These are phyloP conservation scores for Penicillium occitanis DNA, from an alignment of 2,329 filamentous ascomycete species.

Conservation along the genomic window DNA sequence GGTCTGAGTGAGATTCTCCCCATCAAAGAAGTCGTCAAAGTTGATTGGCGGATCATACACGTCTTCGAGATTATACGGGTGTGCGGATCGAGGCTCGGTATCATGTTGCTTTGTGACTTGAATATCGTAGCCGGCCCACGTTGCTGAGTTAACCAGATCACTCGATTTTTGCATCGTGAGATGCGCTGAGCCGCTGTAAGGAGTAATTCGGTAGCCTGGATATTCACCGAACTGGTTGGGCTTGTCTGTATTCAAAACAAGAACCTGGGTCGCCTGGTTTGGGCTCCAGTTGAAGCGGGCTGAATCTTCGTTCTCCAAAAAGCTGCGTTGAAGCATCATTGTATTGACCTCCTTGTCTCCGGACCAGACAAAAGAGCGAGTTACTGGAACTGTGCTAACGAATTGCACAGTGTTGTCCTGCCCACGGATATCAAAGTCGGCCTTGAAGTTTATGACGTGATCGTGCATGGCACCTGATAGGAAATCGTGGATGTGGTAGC, in stretches of 20 bases:
- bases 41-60: conserved; percentile 40
- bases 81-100: conserved; percentile 41
- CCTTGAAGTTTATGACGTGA: background rate
- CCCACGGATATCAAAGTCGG: background rate
- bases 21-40: conserved; percentile 48
- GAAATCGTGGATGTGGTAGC: background rate
- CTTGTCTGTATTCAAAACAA: background rate
- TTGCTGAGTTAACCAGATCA: background rate
- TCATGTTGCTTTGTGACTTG: conserved; percentile 42
- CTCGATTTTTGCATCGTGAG: background rate
- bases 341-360: background rate
- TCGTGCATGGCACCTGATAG: background rate
- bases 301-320: background rate
- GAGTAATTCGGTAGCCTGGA: background rate
- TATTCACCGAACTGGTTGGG: background rate
- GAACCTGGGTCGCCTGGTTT: background rate
- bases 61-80: conserved; percentile 41
- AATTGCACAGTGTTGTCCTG: background rate
- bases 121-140: background rate
- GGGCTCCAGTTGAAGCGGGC: background rate
- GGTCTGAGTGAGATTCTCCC: conserved; percentile 44
- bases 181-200: background rate
- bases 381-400: background rate
- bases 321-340: background rate
- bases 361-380: background rate